Conservation (phyloP, 371 early-diverging fungal species). For the Mortierella sp. region DNA sequence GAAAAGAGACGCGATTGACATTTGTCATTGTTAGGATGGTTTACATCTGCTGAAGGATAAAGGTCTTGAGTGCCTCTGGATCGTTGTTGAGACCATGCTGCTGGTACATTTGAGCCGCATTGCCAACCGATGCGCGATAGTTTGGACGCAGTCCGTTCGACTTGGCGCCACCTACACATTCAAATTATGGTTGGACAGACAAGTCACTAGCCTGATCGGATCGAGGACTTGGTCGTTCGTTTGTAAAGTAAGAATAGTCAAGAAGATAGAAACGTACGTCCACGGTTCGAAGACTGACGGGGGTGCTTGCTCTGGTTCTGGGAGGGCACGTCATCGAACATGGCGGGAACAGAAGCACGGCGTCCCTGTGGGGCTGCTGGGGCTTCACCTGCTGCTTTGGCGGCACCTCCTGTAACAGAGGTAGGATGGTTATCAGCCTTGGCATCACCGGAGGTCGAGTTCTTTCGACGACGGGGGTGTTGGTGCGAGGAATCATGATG, state of each 20-base stretch:
- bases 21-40: constrained; percentile 1
- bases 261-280: constrained; percentile 41
- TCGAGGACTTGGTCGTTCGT: constrained; percentile 8
- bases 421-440: constrained; percentile 17
- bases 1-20: not conserved
- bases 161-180: constrained; percentile 52
- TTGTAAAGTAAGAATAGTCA: not conserved
- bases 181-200: not conserved
- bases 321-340: constrained; percentile 45
- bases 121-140: constrained; percentile 58
- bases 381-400: constrained; percentile 21
- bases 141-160: constrained; percentile 30
- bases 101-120: constrained; percentile 41
- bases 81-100: constrained; percentile 51
- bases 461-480: constrained; percentile 37
- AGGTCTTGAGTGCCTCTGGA: constrained; percentile 68
- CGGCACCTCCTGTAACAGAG: constrained; percentile 4
- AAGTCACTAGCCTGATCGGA: no score
- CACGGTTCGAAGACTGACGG: constrained; percentile 55
- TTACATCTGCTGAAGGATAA: constrained; percentile 75
- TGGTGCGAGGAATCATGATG: constrained; percentile 15
- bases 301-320: constrained; percentile 29
- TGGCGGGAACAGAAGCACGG: constrained; percentile 50
- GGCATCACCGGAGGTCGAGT: constrained; percentile 14
- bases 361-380: constrained; percentile 30